Percentiles rank a stretch among this genome's conserved stretches.
Conservation (phyloP, 768 basidiomycete genomes). For the Calocera cornea region DNA sequence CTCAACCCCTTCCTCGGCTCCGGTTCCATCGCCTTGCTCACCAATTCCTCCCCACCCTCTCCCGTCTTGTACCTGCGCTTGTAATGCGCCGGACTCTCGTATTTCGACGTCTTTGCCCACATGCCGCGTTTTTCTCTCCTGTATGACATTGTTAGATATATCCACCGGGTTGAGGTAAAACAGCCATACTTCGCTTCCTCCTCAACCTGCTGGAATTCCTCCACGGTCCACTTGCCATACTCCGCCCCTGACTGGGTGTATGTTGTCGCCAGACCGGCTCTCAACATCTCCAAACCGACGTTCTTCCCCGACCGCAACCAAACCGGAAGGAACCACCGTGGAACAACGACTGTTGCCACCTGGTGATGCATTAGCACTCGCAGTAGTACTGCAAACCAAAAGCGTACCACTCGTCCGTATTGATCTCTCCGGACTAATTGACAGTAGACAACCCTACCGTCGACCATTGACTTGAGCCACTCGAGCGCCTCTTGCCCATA, state of each 20-base stretch:
- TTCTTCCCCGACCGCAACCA: slow-evolving; percentile 35
- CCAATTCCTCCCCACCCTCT: neutral
- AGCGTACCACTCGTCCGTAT: slow-evolving; percentile 63
- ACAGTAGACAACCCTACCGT: slow-evolving; percentile 50
- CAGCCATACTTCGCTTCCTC: slow-evolving; percentile 48
- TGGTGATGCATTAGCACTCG: slow-evolving; percentile 21
- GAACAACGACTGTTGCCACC: slow-evolving; percentile 52
- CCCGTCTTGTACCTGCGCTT: slow-evolving; percentile 43
- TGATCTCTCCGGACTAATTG: slow-evolving; percentile 68
- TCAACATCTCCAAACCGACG: slow-evolving; percentile 61
- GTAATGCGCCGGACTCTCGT: slow-evolving; percentile 66
- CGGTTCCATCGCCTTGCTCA: neutral
- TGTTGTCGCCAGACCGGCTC: slow-evolving; percentile 57
- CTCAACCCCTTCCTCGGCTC: neutral
- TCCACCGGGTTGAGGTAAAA: neutral
- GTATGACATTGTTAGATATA: neutral
- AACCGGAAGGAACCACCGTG: slow-evolving; percentile 42
- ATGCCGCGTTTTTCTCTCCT: slow-evolving; percentile 57
- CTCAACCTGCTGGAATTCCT: slow-evolving; percentile 48
- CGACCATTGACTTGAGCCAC: slow-evolving; percentile 50
- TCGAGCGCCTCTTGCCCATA: slow-evolving; percentile 57
- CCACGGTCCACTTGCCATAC: slow-evolving; percentile 58
- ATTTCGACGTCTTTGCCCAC: slow-evolving; percentile 44
- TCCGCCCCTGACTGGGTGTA: slow-evolving; percentile 71
- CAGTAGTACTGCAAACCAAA: neutral